Percentiles rank a stretch among this genome's conserved stretches.
Evolutionary conservation across 2,329 filamentous ascomycete genomes (phyloP).

Genomic region (Pyricularia sp.): DNA sequence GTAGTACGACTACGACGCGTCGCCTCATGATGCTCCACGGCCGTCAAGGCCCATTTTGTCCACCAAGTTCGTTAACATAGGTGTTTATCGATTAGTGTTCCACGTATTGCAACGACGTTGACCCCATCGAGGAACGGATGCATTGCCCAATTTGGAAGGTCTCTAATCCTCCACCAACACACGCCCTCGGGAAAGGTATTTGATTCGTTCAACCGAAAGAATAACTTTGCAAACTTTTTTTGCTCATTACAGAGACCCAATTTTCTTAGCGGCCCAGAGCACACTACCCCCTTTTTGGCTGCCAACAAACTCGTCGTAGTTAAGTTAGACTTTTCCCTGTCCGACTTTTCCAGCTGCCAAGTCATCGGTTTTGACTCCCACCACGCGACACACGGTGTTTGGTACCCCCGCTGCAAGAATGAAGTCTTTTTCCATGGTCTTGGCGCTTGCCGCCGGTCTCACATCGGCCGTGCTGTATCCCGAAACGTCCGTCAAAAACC

Average conservation of each 20-base stretch:
- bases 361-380: neutral
- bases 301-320: neutral
- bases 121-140: neutral
- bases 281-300: too few species aligned
- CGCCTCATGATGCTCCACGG: too few species aligned
- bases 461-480: neutral
- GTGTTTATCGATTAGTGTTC: too few species aligned
- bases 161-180: neutral
- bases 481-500: neutral
- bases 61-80: too few species aligned
- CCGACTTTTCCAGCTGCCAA: neutral
- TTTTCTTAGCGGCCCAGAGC: neutral
- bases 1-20: too few species aligned
- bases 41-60: too few species aligned
- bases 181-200: neutral
- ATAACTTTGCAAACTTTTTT: neutral
- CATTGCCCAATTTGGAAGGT: neutral
- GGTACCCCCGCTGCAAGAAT: neutral
- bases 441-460: neutral
- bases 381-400: neutral
- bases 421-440: neutral
- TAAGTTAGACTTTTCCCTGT: neutral
- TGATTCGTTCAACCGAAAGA: neutral
- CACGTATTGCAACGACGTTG: too few species aligned
- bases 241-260: neutral